Conservation (phyloP, 306 rosid species). For the Vigna hirtella region DNA sequence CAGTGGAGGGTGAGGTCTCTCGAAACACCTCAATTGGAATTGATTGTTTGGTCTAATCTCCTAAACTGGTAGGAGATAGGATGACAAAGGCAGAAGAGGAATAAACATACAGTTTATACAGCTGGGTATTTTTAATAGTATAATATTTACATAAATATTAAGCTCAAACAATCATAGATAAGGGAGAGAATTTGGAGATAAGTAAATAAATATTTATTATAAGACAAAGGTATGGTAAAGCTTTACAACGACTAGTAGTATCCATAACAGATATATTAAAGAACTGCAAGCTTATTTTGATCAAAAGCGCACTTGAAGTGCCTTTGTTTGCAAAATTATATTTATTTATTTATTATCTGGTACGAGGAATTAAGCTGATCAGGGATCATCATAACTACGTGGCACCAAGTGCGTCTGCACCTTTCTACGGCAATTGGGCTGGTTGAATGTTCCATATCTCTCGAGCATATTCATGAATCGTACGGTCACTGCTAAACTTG, state of each 20-base stretch:
- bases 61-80: no score
- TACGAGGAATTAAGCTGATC: slow-evolving; percentile 6
- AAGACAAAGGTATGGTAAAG: neutral
- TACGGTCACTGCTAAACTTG: slow-evolving; percentile 99
- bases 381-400: slow-evolving; percentile 37
- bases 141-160: no score
- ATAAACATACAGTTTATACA: no score
- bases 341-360: slow-evolving; percentile 41
- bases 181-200: no score
- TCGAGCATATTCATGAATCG: slow-evolving; percentile 89
- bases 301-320: neutral
- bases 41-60: no score
- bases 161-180: no score
- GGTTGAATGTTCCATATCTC: slow-evolving; percentile 92
- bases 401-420: slow-evolving; percentile 4
- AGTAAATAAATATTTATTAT: neutral
- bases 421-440: slow-evolving; percentile 61
- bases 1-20: no score
- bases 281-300: slow-evolving; percentile 40
- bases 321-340: slow-evolving; percentile 23
- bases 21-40: no score
- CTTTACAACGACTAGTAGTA: slow-evolving; percentile 1
- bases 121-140: no score
- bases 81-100: no score
- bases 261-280: slow-evolving; percentile 25